These are phyloP conservation scores for Tanacetum coccineum DNA, from an alignment of 129 eudicot genomes.

Conservation along the genomic window DNA sequence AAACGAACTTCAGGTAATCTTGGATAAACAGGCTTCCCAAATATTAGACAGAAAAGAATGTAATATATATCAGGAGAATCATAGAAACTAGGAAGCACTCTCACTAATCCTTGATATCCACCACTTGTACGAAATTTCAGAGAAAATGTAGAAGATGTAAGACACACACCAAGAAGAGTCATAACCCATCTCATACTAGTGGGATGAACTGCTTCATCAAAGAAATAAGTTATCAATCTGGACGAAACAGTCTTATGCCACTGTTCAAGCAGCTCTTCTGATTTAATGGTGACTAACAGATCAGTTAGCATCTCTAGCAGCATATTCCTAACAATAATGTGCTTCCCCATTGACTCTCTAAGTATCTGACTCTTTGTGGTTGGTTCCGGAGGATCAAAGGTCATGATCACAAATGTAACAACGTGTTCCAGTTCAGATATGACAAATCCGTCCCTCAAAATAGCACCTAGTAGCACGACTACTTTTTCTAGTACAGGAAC, in stretches of 20 bases:
- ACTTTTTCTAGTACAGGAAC: constrained; percentile 89
- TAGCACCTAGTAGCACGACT: constrained; percentile 67
- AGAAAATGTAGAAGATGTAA: constrained; percentile 76
- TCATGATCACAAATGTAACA: constrained; percentile 85
- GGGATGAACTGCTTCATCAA: constrained; percentile 98
- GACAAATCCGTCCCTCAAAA: constrained; percentile 77
- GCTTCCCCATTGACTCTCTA: constrained; percentile 93
- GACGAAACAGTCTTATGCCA: constrained; percentile 96
- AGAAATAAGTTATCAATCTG: constrained; percentile 75
- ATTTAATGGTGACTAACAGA: constrained; percentile 62
- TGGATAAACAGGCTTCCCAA: constrained; percentile 94
- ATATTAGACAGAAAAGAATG: constrained; percentile 81
- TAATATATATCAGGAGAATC: constrained; percentile 98
- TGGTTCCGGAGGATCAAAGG: constrained; percentile 86
- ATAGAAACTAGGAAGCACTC: constrained; percentile 91
- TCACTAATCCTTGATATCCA: constrained; percentile 82
- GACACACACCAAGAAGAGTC: constrained; percentile 97
- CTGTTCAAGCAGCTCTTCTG: constrained; percentile 92
- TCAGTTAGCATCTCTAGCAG: constrained; percentile 93
- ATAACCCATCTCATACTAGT: constrained; percentile 98
- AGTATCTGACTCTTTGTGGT: constrained; percentile 46
- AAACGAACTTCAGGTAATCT: constrained; percentile 95
- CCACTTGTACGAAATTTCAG: constrained; percentile 85
- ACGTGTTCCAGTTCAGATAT: constrained; percentile 90
- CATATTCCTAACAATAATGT: constrained; percentile 91